Conservation (phyloP, 83 land plant genomes). For the Thuja plicata region DNA sequence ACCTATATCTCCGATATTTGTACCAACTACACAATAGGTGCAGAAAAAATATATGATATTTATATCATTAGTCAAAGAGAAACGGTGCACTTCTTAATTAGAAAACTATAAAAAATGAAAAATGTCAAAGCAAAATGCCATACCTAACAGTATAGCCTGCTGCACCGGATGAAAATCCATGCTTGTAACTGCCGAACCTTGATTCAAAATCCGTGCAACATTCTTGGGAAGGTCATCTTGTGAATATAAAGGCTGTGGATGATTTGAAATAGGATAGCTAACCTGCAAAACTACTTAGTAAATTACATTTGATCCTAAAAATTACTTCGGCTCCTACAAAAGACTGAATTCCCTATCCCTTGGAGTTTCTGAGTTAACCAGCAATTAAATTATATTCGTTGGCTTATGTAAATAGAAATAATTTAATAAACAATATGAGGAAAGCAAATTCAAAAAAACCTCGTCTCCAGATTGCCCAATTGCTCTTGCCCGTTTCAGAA, state of each 20-base stretch:
- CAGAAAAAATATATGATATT: conserved; percentile 15
- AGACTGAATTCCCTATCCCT: background rate
- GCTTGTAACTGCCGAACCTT: conserved; percentile 90
- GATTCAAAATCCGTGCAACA: conserved; percentile 69
- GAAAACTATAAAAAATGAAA: background rate
- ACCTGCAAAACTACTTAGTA: conserved; percentile 51
- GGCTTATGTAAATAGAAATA: background rate
- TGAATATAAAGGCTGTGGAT: conserved; percentile 59
- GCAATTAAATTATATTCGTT: background rate
- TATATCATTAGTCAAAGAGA: background rate
- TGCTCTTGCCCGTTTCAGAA: conserved; percentile 75
- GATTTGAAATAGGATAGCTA: conserved; percentile 59
- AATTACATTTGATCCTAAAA: background rate
- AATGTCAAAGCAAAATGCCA: background rate
- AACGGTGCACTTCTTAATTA: background rate
- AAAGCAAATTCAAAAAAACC: conserved; percentile 31
- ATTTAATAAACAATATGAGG: background rate
- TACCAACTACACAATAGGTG: conserved; percentile 63
- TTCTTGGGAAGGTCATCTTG: conserved; percentile 89
- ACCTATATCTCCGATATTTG: conserved; percentile 91
- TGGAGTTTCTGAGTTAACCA: background rate
- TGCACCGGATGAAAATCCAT: conserved; percentile 98
- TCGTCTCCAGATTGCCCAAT: conserved; percentile 74
- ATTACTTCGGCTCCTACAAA: background rate
- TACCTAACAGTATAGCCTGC: conserved; percentile 86